Base-by-base conservation (phyloP, 2,329 filamentous ascomycete genomes). In the Claviceps cyperi region DNA sequence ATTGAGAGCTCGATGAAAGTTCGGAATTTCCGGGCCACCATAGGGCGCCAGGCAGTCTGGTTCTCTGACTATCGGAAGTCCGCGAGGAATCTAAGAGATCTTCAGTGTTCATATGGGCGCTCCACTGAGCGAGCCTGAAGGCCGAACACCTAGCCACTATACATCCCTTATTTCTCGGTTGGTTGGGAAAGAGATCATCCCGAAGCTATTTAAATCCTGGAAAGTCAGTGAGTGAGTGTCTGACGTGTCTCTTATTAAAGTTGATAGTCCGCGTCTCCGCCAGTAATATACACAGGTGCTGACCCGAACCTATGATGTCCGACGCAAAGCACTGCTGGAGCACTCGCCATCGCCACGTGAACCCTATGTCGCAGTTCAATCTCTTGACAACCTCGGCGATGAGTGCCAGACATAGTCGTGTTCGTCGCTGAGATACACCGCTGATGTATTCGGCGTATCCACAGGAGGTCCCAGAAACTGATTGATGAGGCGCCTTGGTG, bases 251-350 rank as follows among this genome's bases (percentile, higher is more conserved):
- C 4, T n/a, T n/a, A n/a, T 50, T 39, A 11, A 55, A 22, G 5
- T 37, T 50, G 36, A 55, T 48, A 7, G 53, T 43, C 3, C 44
- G 41, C 4, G 51, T 39, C 19, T 53, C 50, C 19, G 48, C 37
- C 19, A 47, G 17, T 37, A 47, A 24, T 15, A 6, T 40, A 22
- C 40, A 41, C 5, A 47, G n/a, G 21, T 47, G n/a, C 17, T 47
- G 14, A 19, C 5, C 5, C 22, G 22, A 24, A 24, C 22, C 22
- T 24, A 24, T 24, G 22, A 24, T 24, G 22, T 24, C 22, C 22
- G 22, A 24, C 4, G 22, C 22, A 24, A 24, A 24, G 5, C 4
- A 24, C 22, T 24, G 36, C 21, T n/a, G 37, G 7, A 47, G 46
- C 11, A 17, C 21, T n/a, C 43, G 38, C 14, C 47, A n/a, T 11